Base-by-base conservation (phyloP, 257 asterid genomes). In the Solanum arcanum region DNA sequence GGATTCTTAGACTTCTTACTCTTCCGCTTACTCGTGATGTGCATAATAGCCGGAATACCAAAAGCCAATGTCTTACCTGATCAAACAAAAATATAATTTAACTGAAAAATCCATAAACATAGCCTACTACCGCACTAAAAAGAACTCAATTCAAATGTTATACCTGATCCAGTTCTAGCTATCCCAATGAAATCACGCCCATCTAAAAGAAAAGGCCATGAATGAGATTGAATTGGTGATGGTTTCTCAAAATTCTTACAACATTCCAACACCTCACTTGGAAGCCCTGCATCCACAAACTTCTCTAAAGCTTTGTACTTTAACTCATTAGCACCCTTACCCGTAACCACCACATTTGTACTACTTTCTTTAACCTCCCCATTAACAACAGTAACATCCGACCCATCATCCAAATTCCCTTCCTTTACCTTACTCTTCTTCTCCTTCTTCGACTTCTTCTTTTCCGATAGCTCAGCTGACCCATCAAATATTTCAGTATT, bases 101-200 rank as follows among this genome's bases (percentile, higher is more conserved):
- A 85, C 31, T 35, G 37, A 56, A 81, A 8, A 62, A 29, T 2
- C 33, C 27, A 16, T 23, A 14, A 31, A 3, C 56, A 72, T 12
- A 18, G 15, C 21, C 47, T 25, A 2, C 21, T n/a, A 62, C 9
- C 13, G 39, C 66, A 23, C 35, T 84, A 18, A 31, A 83, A 59
- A 86, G 41, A 15, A 56, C 15, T 5, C 33, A 42, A 73, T 44
- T 66, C 37, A 86, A 85, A 78, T 39, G 87, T 74, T 82, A 73
- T 69, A 97, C 99, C 99, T 77, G 99, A 97, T 29, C 99, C 99
- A 46, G 99, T 97, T 81, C 92, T 94, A 15, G 99, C 99, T 47
- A 97, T 97, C 59, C 99, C 99, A 86, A 97, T 97, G 68, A 97
- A 93, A 91, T 97, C 99, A 3, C 98, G 98, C 41, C 98, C 98